Conservation (phyloP, 345 rosid species). For the Gossypium herbaceum region DNA sequence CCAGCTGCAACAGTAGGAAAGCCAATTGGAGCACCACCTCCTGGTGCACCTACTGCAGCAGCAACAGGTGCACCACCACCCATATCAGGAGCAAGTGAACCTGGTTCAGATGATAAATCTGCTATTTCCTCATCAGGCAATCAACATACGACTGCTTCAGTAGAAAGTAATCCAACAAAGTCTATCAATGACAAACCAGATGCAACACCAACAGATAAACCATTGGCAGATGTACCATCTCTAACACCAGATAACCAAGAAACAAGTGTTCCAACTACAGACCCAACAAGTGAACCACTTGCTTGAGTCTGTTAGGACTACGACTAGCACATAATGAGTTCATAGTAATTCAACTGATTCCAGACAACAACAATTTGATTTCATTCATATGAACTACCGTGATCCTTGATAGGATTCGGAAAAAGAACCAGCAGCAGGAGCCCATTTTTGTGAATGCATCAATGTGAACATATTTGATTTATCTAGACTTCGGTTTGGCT, state of each 20-base stretch:
- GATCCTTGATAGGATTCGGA: neutral
- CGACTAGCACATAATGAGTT: neutral
- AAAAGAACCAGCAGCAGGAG: too few relatives aligned
- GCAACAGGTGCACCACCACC: conserved; percentile 27
- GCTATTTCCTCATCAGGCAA: conserved; percentile 25
- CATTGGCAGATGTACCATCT: conserved; percentile 12
- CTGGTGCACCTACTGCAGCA: conserved; percentile 6
- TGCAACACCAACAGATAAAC: conserved; percentile 2
- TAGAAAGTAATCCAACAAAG: conserved; percentile 24
- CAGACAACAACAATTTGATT: neutral
- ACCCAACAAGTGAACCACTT: conserved; percentile 18
- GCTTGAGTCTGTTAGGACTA: neutral
- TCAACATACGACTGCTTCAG: conserved; percentile 28
- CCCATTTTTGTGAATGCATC: neutral
- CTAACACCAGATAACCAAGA: conserved; percentile 29
- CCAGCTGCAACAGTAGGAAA: neutral
- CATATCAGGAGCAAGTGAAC: conserved; percentile 32
- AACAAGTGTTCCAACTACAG: conserved; percentile 17
- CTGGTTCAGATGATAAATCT: conserved; percentile 36
- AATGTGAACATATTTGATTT: neutral
- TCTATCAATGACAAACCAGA: conserved; percentile 15
- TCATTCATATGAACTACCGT: neutral
- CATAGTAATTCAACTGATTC: conserved; percentile 10
- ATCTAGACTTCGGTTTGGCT: conserved; percentile 4
- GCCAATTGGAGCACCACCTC: conserved; percentile 23